Evolutionary conservation across 2,329 filamentous ascomycete genomes (phyloP).

Genomic region (Claviceps humidiphila): DNA sequence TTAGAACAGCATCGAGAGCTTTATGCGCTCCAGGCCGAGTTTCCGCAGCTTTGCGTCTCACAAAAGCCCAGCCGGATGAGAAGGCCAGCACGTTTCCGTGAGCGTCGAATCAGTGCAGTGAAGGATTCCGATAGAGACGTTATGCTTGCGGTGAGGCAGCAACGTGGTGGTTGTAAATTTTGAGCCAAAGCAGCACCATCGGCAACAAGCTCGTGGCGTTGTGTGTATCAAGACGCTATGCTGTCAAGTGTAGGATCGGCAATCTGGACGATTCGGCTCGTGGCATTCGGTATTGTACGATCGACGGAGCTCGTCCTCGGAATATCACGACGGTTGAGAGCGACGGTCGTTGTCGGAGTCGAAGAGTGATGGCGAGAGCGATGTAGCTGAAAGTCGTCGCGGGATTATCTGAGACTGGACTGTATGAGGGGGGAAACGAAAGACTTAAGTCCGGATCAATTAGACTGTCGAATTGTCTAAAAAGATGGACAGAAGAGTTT

Average conservation of each 20-base stretch:
- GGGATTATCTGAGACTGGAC: not conserved
- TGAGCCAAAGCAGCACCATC: not conserved
- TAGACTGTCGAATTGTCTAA: not conserved
- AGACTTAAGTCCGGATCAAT: no score
- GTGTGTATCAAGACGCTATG: not conserved
- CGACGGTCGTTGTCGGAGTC: not conserved
- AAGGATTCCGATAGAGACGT: not conserved
- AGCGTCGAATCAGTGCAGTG: not conserved
- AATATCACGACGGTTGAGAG: not conserved
- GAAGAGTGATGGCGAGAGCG: not conserved
- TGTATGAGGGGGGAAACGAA: not conserved
- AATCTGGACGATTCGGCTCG: not conserved
- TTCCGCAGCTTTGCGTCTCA: not conserved
- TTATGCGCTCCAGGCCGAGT: not conserved
- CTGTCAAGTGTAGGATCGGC: not conserved
- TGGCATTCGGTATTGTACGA: not conserved
- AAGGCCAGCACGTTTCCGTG: not conserved
- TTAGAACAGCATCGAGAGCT: slow-evolving; percentile 19
- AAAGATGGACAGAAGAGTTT: not conserved
- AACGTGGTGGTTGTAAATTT: not conserved
- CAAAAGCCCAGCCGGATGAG: not conserved
- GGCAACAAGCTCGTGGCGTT: not conserved
- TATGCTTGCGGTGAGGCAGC: not conserved
- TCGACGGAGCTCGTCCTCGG: not conserved
- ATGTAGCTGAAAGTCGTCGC: not conserved